phyloP scores from a whole-genome alignment of 495 filamentous ascomycete species.

The Aspergillus baeticus region DNA sequence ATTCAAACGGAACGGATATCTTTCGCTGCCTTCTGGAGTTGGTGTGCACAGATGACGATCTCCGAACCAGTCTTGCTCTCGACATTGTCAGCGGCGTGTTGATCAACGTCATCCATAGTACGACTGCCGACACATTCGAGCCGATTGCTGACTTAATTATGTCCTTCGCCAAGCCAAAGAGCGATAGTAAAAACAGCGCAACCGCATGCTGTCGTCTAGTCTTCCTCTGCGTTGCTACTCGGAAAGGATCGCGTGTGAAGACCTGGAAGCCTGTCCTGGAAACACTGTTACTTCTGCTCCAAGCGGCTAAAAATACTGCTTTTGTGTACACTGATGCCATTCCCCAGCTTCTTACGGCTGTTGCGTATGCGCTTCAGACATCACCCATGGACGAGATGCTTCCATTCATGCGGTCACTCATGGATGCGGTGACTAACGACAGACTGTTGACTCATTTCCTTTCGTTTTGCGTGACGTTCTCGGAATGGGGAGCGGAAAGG shows the following conservation, averaged over 20 bases:
- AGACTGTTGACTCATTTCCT: slow-evolving; percentile 68
- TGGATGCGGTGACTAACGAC: slow-evolving; percentile 61
- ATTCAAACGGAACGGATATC: slow-evolving; percentile 76
- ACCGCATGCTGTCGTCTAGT: slow-evolving; percentile 60
- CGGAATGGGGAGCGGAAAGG: slow-evolving; percentile 67
- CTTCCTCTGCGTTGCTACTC: slow-evolving; percentile 66
- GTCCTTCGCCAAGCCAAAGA: slow-evolving; percentile 42
- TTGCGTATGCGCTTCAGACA: slow-evolving; percentile 67
- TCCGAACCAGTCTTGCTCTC: slow-evolving; percentile 44
- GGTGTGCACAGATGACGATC: slow-evolving; percentile 49
- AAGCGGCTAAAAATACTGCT: slow-evolving; percentile 37
- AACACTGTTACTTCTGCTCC: slow-evolving; percentile 54
- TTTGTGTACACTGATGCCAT: slow-evolving; percentile 43
- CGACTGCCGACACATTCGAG: slow-evolving; percentile 61
- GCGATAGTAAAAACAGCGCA: slow-evolving; percentile 38
- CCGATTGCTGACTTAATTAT: slow-evolving; percentile 59
- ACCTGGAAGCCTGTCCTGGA: slow-evolving; percentile 69
- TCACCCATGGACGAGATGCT: slow-evolving; percentile 81
- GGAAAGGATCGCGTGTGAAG: slow-evolving; percentile 71
- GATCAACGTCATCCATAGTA: slow-evolving; percentile 78
- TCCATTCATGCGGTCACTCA: slow-evolving; percentile 59
- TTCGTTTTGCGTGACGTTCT: slow-evolving; percentile 77
- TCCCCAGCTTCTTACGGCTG: slow-evolving; percentile 58
- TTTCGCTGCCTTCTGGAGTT: slow-evolving; percentile 59
- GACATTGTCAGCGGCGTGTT: slow-evolving; percentile 72